Evolutionary conservation across 2,329 filamentous ascomycete genomes (phyloP).

Genomic region (Karstenula rhodostoma): DNA sequence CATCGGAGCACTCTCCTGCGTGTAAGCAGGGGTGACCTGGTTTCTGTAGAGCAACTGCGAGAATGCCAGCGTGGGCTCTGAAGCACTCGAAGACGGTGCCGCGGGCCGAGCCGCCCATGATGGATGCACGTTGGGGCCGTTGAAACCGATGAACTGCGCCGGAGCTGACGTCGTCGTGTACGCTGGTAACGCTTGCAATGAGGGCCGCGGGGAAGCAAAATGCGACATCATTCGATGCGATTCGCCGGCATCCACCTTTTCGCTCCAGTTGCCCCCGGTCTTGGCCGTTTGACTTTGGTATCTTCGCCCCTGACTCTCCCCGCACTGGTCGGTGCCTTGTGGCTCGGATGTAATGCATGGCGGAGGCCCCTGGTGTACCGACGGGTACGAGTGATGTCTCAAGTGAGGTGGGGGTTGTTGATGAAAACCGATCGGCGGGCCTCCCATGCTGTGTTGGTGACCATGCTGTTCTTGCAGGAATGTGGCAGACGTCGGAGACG

Average conservation of each 20-base stretch:
- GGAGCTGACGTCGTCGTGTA: neutral
- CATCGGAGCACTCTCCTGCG: slow-evolving; percentile 7
- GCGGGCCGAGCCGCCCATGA: slow-evolving; percentile 30
- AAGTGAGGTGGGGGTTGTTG: slow-evolving; percentile 20
- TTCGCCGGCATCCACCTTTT: neutral
- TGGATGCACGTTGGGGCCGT: slow-evolving; percentile 23
- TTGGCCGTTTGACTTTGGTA: neutral
- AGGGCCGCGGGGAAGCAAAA: slow-evolving; percentile 7
- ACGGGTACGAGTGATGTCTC: slow-evolving; percentile 29
- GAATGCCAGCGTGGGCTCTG: slow-evolving; percentile 19
- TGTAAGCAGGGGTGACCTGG: slow-evolving; percentile 11
- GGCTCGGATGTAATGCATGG: slow-evolving; percentile 9
- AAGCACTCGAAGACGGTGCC: slow-evolving; percentile 18
- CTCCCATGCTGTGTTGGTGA: neutral
- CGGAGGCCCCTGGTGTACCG: slow-evolving; percentile 23
- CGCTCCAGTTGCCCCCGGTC: neutral
- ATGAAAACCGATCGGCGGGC: slow-evolving; percentile 6
- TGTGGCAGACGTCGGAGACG: slow-evolving; percentile 21
- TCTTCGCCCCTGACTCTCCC: neutral
- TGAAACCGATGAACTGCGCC: slow-evolving; percentile 13
- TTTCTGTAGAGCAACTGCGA: slow-evolving; percentile 8
- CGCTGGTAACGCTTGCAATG: slow-evolving; percentile 18
- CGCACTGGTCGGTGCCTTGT: neutral
- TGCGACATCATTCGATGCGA: slow-evolving; percentile 1
- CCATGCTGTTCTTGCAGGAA: slow-evolving; percentile 16